Conservation (phyloP, 192 early-diverging fungal species). For the Coemansia sp. region DNA sequence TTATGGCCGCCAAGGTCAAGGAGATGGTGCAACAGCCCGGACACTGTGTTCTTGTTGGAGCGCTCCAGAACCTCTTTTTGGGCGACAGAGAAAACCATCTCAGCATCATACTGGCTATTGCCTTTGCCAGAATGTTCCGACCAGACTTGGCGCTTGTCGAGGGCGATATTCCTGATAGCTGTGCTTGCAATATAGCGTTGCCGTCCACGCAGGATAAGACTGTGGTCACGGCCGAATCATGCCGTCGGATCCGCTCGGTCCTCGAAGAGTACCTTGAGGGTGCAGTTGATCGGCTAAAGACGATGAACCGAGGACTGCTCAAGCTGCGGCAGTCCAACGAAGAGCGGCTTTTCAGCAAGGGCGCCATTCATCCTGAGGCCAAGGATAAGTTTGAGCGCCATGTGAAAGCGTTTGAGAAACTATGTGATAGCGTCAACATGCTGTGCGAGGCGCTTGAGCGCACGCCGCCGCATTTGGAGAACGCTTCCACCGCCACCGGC, state of each 20-base stretch:
- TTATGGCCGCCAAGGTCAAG: constrained; percentile 27
- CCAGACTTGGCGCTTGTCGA: constrained; percentile 26
- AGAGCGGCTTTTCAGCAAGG: constrained; percentile 76
- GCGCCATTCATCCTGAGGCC: constrained; percentile 51
- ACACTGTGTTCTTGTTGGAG: constrained; percentile 42
- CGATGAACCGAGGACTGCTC: constrained; percentile 61
- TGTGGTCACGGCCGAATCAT: constrained; percentile 24
- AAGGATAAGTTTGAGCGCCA: constrained; percentile 39
- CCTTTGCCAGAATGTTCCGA: constrained; percentile 35
- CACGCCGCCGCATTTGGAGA: constrained; percentile 76
- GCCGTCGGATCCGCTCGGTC: constrained; percentile 23
- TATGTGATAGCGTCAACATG: constrained; percentile 38
- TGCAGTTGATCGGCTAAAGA: constrained; percentile 27
- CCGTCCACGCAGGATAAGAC: background rate
- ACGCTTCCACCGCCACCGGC: constrained; percentile 58
- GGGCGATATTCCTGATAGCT: constrained; percentile 6
- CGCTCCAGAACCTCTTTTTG: constrained; percentile 45
- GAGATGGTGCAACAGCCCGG: constrained; percentile 51
- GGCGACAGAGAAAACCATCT: constrained; percentile 47
- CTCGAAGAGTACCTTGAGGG: constrained; percentile 46
- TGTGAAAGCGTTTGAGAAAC: constrained; percentile 25
- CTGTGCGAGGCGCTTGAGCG: constrained; percentile 72
- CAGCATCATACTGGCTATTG: constrained; percentile 30
- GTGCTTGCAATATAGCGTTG: constrained; percentile 8
- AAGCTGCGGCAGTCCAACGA: constrained; percentile 74